These are phyloP conservation scores for Cucumis hystrix DNA, from an alignment of 306 rosid species.

Conservation along the genomic window DNA sequence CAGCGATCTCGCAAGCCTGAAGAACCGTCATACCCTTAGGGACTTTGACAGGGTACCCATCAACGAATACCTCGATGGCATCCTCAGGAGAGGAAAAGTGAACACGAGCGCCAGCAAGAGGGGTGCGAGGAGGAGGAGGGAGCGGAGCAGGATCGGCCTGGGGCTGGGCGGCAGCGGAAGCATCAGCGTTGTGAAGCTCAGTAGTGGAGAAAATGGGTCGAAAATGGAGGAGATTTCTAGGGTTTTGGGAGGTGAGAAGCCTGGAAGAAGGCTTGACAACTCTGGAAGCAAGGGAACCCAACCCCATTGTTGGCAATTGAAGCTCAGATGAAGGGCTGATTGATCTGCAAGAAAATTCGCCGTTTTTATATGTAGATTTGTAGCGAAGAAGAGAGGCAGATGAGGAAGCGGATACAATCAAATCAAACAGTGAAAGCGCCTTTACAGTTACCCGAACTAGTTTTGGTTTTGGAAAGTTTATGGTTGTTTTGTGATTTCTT, in stretches of 20 bases:
- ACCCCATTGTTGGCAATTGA: constrained; percentile 39
- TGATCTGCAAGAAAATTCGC: background rate
- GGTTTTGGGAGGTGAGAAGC: constrained; percentile 36
- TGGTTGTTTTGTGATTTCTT: no score
- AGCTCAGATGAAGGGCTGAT: background rate
- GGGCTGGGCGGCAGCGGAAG: constrained; percentile 51
- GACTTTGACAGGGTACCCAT: constrained; percentile 81
- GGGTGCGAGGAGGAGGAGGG: constrained; percentile 45
- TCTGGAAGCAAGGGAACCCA: constrained; percentile 69
- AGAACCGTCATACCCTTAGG: constrained; percentile 93
- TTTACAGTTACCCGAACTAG: background rate
- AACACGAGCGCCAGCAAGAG: constrained; percentile 69
- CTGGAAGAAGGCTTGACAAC: constrained; percentile 49
- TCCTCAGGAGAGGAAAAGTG: constrained; percentile 69
- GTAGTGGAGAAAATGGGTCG: constrained; percentile 66
- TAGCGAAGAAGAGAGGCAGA: background rate
- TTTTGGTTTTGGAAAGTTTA: background rate
- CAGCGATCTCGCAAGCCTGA: constrained; percentile 95
- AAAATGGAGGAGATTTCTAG: constrained; percentile 22
- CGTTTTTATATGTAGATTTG: background rate
- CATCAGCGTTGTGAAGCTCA: constrained; percentile 57
- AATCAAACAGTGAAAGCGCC: background rate
- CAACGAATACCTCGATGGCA: constrained; percentile 86
- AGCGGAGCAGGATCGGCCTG: constrained; percentile 26
- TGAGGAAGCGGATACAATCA: no score